phyloP scores from a whole-genome alignment of 202 grass and related monocot species.

The Setaria italica region DNA sequence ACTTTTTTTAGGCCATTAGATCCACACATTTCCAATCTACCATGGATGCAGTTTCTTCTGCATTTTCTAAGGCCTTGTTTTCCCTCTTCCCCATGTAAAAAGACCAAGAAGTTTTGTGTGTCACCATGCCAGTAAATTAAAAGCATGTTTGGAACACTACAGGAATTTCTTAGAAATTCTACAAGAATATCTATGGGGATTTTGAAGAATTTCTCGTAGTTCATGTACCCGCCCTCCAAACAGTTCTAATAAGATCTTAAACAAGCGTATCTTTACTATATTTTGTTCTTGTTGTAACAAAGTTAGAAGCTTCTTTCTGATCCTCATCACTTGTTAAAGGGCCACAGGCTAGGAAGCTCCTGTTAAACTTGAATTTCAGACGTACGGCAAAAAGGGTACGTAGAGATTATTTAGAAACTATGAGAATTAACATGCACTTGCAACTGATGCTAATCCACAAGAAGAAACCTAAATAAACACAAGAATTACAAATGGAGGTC shows the following conservation, averaged over 20 bases:
- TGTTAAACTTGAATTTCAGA: constrained; percentile 4
- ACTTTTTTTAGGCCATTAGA: constrained; percentile 8
- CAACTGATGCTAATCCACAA: constrained; percentile 34
- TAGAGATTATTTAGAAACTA: constrained; percentile 57
- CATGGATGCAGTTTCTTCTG: not conserved
- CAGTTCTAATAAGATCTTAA: too few species aligned
- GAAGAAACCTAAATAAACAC: constrained; percentile 43
- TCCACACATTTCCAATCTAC: constrained; percentile 53
- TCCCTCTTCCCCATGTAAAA: not conserved
- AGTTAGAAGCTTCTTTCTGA: not conserved
- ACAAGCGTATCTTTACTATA: not conserved
- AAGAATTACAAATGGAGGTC: constrained; percentile 92
- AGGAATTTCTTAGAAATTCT: not conserved
- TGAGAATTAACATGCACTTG: constrained; percentile 51
- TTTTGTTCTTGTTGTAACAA: not conserved
- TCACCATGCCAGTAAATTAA: not conserved
- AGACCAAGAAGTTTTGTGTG: too few species aligned
- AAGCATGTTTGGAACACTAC: not conserved
- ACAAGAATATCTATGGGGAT: not conserved
- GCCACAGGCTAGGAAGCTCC: not conserved
- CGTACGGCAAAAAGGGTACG: constrained; percentile 21
- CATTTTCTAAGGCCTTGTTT: constrained; percentile 6
- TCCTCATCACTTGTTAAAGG: not conserved
- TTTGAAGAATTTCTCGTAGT: not conserved
- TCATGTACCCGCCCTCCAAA: not conserved